Conservation (phyloP, 2,329 filamentous ascomycete genomes). For the Alternaria consortialis region DNA sequence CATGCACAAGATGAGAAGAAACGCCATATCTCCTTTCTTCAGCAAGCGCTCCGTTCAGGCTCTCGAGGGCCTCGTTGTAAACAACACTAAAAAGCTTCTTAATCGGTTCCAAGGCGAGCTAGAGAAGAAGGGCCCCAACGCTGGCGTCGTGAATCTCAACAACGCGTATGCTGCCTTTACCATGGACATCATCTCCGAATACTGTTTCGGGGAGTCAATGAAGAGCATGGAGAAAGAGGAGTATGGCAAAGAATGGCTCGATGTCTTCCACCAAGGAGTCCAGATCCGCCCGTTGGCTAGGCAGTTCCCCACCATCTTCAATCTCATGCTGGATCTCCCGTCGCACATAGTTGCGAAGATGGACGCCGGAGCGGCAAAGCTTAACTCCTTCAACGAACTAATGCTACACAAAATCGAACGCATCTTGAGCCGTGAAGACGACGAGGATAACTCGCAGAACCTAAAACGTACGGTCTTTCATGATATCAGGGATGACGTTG, state of each 20-base stretch:
- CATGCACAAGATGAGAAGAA: constrained; percentile 32
- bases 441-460: not conserved
- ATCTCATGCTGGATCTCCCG: not conserved
- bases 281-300: not conserved
- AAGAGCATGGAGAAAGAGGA: not conserved
- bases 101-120: not conserved
- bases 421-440: not conserved
- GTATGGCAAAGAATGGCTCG: constrained; percentile 12
- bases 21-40: constrained; percentile 36
- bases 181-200: constrained; percentile 25
- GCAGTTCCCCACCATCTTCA: not conserved
- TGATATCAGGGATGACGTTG: constrained; percentile 4
- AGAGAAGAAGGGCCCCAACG: not conserved
- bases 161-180: constrained; percentile 22
- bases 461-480: not conserved
- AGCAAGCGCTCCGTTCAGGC: constrained; percentile 17
- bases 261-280: not conserved
- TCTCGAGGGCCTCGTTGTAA: constrained; percentile 28
- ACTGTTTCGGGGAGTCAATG: constrained; percentile 17
- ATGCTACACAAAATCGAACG: not conserved
- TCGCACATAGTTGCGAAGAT: not conserved
- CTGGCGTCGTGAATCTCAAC: constrained; percentile 12
- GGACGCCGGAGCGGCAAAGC: not conserved
- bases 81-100: not conserved
- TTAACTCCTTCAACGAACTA: not conserved